Percentiles rank a stretch among this genome's conserved stretches.
Conservation (phyloP, 1,284 basidiomycete genomes). For the Cerioporus squamosus region DNA sequence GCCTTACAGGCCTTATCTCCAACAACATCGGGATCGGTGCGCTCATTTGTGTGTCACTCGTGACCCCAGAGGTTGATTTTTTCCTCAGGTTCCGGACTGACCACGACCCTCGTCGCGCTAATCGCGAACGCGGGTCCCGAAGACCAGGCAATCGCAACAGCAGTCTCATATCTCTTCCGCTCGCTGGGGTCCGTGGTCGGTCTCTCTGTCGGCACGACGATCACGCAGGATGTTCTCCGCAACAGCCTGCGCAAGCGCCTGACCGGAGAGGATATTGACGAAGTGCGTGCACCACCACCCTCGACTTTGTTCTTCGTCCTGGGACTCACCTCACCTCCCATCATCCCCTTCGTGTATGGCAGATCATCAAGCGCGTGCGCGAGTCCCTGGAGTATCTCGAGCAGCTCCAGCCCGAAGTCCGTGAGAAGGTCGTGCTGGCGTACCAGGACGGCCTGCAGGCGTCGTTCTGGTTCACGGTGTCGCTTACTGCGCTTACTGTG, state of each 20-base stretch:
- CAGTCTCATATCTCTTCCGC: constrained; percentile 68
- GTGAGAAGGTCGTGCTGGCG: constrained; percentile 47
- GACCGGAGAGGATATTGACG: constrained; percentile 48
- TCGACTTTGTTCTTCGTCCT: too few species aligned
- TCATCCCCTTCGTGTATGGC: not conserved
- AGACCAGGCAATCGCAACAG: constrained; percentile 68
- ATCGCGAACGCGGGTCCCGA: constrained; percentile 63
- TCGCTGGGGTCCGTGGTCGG: constrained; percentile 64
- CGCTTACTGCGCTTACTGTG: constrained; percentile 43
- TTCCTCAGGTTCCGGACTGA: constrained; percentile 50
- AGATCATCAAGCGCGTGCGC: constrained; percentile 59
- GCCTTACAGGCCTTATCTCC: constrained; percentile 43
- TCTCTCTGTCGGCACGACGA: constrained; percentile 56
- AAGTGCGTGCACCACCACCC: constrained; percentile 38
- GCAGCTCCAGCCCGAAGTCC: constrained; percentile 48
- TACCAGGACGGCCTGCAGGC: constrained; percentile 55
- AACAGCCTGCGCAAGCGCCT: constrained; percentile 45
- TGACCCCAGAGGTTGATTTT: too few species aligned
- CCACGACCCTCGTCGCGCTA: constrained; percentile 60
- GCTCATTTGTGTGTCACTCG: constrained; percentile 3
- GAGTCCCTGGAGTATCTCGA: constrained; percentile 59
- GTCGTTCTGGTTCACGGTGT: constrained; percentile 51
- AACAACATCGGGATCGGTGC: constrained; percentile 52
- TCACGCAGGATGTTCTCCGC: constrained; percentile 56
- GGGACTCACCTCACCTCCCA: too few species aligned